phyloP scores from a whole-genome alignment of 331 rosid genomes.

The Cydonia oblonga region DNA sequence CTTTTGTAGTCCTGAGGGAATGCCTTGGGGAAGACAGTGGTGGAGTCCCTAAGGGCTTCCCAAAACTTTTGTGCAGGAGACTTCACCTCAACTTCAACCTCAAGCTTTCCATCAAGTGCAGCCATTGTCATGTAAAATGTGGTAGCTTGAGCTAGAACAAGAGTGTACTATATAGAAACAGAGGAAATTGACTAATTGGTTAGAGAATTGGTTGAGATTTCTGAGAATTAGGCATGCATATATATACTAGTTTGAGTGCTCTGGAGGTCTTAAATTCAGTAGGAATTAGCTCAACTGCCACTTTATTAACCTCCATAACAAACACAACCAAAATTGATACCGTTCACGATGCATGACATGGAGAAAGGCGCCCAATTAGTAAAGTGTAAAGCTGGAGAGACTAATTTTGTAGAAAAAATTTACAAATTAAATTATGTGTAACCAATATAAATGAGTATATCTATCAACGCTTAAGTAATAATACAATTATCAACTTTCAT shows the following conservation, averaged over 20 bases:
- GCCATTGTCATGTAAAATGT: slow-evolving; percentile 36
- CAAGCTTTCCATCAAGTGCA: slow-evolving; percentile 54
- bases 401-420: too few species aligned
- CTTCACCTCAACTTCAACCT: slow-evolving; percentile 60
- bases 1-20: slow-evolving; percentile 68
- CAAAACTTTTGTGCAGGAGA: slow-evolving; percentile 47
- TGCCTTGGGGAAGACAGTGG: slow-evolving; percentile 48
- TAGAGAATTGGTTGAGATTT: background rate
- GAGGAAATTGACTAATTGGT: background rate
- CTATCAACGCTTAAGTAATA: too few species aligned
- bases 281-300: slow-evolving; percentile 36
- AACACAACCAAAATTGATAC: background rate
- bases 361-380: background rate
- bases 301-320: background rate
- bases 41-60: slow-evolving; percentile 42
- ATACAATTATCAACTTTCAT: too few species aligned
- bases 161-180: background rate
- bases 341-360: background rate
- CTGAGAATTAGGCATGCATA: background rate
- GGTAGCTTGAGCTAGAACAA: background rate
- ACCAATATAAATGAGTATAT: too few species aligned
- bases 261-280: slow-evolving; percentile 33
- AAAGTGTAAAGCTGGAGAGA: too few species aligned
- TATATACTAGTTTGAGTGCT: background rate
- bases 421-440: too few species aligned